Conservation (phyloP, 495 filamentous ascomycete genomes). For the Pyrenopolyporus hunteri region DNA sequence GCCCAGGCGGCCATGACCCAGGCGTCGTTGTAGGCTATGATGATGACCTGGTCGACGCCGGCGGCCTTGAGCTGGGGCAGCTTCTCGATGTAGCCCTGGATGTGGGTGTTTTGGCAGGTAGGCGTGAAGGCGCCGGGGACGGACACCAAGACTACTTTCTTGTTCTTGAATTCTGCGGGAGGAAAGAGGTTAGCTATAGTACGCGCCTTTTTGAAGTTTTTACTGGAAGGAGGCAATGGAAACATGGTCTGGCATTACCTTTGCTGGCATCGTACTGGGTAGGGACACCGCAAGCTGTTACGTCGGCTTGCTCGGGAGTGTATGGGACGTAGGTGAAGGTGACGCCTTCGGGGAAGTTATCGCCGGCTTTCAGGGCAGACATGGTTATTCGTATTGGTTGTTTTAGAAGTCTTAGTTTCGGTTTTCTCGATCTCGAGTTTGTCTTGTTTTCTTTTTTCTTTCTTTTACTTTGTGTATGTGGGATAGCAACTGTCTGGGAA, state of each 20-base stretch:
- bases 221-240: not conserved
- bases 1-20: constrained; percentile 96
- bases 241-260: constrained; percentile 47
- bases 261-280: constrained; percentile 82
- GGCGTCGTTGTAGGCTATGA: constrained; percentile 88
- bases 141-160: constrained; percentile 90
- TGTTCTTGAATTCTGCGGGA: constrained; percentile 74
- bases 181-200: constrained; percentile 6
- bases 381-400: constrained; percentile 46
- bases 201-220: not conserved
- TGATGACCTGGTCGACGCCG: constrained; percentile 84
- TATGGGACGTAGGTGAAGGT: constrained; percentile 81
- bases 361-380: constrained; percentile 77
- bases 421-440: not conserved
- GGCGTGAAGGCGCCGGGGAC: constrained; percentile 97
- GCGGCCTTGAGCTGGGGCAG: constrained; percentile 74
- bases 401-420: not conserved
- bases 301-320: constrained; percentile 63
- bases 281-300: constrained; percentile 79
- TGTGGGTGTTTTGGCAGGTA: constrained; percentile 84
- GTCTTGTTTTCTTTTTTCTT: not conserved
- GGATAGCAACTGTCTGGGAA: too few species aligned
- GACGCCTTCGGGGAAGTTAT: constrained; percentile 81
- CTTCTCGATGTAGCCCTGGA: constrained; percentile 84
- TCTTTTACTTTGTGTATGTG: too few species aligned